Conservation (phyloP, 352 stramenopile genomes). For the Pythium guiyangense region DNA sequence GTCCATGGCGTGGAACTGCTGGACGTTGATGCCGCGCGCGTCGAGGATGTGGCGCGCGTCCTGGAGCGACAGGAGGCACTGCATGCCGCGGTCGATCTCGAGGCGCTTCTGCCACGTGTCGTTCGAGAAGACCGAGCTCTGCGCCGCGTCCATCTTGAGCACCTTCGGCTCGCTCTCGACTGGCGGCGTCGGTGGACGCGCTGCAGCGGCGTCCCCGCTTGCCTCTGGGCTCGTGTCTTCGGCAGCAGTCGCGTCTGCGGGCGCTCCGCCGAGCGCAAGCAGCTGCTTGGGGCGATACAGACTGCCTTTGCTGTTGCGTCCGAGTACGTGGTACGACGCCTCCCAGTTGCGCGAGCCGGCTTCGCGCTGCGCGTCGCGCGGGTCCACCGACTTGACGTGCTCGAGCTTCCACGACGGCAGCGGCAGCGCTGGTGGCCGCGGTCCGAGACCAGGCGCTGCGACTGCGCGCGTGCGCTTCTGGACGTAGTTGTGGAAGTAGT, state of each 20-base stretch:
- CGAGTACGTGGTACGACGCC: conserved; percentile 64
- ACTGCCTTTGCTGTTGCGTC: conserved; percentile 72
- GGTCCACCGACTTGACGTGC: conserved; percentile 77
- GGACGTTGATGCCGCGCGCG: conserved; percentile 77
- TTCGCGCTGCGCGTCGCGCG: conserved; percentile 47
- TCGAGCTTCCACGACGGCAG: conserved; percentile 82
- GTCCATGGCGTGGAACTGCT: conserved; percentile 83
- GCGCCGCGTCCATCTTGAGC: conserved; percentile 44
- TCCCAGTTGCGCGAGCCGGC: conserved; percentile 76
- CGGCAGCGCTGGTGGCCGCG: conserved; percentile 28
- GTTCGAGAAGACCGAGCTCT: conserved; percentile 68
- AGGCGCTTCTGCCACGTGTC: conserved; percentile 69
- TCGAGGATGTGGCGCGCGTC: conserved; percentile 80
- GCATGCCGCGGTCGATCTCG: conserved; percentile 66
- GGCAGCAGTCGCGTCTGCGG: conserved; percentile 8
- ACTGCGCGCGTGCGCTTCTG: conserved; percentile 59
- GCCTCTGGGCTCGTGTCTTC: conserved; percentile 1
- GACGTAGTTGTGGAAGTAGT: conserved; percentile 85
- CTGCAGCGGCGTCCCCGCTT: not conserved
- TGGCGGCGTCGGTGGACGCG: not conserved
- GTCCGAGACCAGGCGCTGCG: conserved; percentile 15
- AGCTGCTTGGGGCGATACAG: conserved; percentile 73
- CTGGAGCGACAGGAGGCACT: conserved; percentile 75
- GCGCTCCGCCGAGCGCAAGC: conserved; percentile 36
- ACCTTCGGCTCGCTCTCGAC: conserved; percentile 30